Base-by-base conservation (phyloP, 129 eudicot species). In the Arctium minus region DNA sequence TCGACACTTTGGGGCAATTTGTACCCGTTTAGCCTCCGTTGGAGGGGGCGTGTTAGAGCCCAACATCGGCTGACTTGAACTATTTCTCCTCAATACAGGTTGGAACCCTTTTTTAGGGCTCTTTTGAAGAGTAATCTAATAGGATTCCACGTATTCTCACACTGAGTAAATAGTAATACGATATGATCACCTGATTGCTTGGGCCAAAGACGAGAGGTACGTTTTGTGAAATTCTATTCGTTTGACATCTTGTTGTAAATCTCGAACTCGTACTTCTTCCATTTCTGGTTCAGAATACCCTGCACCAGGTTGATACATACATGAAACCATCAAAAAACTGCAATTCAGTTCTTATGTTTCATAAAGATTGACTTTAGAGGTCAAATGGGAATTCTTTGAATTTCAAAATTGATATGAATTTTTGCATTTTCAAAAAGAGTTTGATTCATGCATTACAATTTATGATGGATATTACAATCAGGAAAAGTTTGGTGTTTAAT, bases 141-240 rank as follows among this genome's bases (percentile, higher is more conserved):
- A 60, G 29, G 29, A 29, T 60, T n/a, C 68, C 68, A 60, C 68
- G 3, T n/a, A 60, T 53, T 53, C 15, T 60, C 68, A 17, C 2
- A 17, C 0, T 17, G 22, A 53, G 65, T 53, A 15, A 3, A 15
- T 17, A 53, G 27, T 44, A 30, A 80, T 22, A 27, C 30, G 60
- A 78, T 67, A 82, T 72, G 33, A 64, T 75, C 50, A 95, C 98
- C 97, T 92, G 60, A 91, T 88, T 53, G 98, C 93, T 70, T 70
- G 81, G 38, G 86, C 91, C 65, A 95, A 88, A 79, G 79, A 83
- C 5, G 91, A 79, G 2, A 95, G 87, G 86, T 95, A 87, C 35
- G 81, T 64, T 69, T 86, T 83, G 85, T 91, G 92, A 81, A 40
- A 95, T 42, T 88, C 86, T 18, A 95, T 81, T 81, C 97, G 85